These are phyloP conservation scores for Colletotrichum abscissum DNA, from an alignment of 2,329 filamentous ascomycete species.

Conservation along the genomic window DNA sequence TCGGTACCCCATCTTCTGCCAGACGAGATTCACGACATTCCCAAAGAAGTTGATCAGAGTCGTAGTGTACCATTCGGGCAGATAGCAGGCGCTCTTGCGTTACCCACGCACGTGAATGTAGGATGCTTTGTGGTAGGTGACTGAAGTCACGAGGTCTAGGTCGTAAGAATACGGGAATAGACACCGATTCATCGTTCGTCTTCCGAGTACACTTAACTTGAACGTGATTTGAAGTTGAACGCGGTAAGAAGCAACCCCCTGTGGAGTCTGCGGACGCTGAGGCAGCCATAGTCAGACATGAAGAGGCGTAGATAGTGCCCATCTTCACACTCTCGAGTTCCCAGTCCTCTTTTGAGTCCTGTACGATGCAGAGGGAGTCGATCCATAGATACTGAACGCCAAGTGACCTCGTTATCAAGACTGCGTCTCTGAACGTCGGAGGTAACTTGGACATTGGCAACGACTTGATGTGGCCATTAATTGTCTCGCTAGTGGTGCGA, in stretches of 20 bases:
- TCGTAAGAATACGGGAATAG: not conserved
- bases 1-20: not conserved
- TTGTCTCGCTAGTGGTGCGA: not conserved
- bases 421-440: slow-evolving; percentile 12
- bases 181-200: no score
- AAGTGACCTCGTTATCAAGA: slow-evolving; percentile 5
- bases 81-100: slow-evolving; percentile 40
- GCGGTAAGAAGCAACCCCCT: not conserved
- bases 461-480: not conserved
- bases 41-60: slow-evolving; percentile 34
- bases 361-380: slow-evolving; percentile 28
- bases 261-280: not conserved
- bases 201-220: not conserved
- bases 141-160: not conserved
- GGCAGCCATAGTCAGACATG: not conserved
- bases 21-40: slow-evolving; percentile 32
- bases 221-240: not conserved
- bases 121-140: not conserved
- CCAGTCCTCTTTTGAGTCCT: not conserved
- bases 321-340: not conserved
- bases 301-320: not conserved
- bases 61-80: slow-evolving; percentile 37
- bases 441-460: not conserved
- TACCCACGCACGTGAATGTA: slow-evolving; percentile 38
- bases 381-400: slow-evolving; percentile 20